Evolutionary conservation across 805 yeast genomes (phyloP).

Genomic region (Brettanomyces nanus): DNA sequence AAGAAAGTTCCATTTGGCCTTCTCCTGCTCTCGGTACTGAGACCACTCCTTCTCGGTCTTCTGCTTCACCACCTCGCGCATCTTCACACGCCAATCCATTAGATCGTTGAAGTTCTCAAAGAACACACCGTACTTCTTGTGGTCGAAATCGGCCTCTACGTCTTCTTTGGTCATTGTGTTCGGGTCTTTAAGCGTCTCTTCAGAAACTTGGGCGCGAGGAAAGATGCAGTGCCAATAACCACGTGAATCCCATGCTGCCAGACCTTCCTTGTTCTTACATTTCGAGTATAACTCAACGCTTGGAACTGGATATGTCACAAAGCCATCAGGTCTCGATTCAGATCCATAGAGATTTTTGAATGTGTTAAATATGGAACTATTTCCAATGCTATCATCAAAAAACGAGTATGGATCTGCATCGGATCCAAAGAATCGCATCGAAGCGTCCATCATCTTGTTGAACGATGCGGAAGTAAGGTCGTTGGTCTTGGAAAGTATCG

Average conservation of each 20-base stretch:
- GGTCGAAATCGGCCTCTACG: slow-evolving; percentile 32
- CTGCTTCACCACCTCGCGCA: slow-evolving; percentile 36
- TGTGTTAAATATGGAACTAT: slow-evolving; percentile 2
- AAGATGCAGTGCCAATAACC: slow-evolving; percentile 92
- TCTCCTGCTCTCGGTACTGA: slow-evolving; percentile 17
- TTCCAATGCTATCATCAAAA: slow-evolving; percentile 1
- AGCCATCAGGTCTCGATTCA: slow-evolving; percentile 12
- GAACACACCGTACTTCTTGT: slow-evolving; percentile 46
- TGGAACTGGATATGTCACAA: slow-evolving; percentile 21
- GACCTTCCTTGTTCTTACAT: slow-evolving; percentile 61
- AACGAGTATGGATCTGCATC: background rate
- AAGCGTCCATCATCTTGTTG: slow-evolving; percentile 1
- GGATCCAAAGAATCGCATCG: background rate
- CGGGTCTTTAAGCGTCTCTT: slow-evolving; percentile 13
- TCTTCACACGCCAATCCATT: slow-evolving; percentile 58
- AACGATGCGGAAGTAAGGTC: slow-evolving; percentile 10
- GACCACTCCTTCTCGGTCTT: slow-evolving; percentile 25
- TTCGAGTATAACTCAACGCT: slow-evolving; percentile 43
- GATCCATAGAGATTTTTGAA: slow-evolving; percentile 3
- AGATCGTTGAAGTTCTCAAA: slow-evolving; percentile 59
- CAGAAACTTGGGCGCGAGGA: slow-evolving; percentile 40
- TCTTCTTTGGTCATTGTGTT: slow-evolving; percentile 48
- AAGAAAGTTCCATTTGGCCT: slow-evolving; percentile 19
- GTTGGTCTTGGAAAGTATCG: slow-evolving; percentile 9
- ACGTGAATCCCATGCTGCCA: slow-evolving; percentile 67